A percentile compares a stretch with the other conserved stretches of the same genome.
phyloP scores from a whole-genome alignment of 768 basidiomycete genomes.

The Pulveroboletus sp. region DNA sequence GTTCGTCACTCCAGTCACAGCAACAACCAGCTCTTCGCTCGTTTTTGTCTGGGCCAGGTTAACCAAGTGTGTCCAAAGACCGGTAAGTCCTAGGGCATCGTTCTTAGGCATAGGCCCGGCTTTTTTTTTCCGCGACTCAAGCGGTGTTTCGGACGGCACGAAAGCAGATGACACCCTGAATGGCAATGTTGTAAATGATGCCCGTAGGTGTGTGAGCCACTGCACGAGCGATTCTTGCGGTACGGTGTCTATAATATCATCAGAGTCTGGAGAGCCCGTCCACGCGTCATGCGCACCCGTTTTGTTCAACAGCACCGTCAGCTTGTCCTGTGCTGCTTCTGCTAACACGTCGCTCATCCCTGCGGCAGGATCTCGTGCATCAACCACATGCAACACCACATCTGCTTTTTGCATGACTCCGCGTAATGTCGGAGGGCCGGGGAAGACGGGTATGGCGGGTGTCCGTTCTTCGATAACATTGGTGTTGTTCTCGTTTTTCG shows the following conservation, averaged over 20 bases:
- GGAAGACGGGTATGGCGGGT: slow-evolving; percentile 20
- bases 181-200: slow-evolving; percentile 56
- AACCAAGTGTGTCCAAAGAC: slow-evolving; percentile 46
- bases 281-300: slow-evolving; percentile 53
- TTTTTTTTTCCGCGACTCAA: slow-evolving; percentile 38
- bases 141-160: slow-evolving; percentile 38
- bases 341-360: slow-evolving; percentile 65
- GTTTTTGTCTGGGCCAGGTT: slow-evolving; percentile 45
- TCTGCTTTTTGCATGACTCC: slow-evolving; percentile 70
- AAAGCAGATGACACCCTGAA: slow-evolving; percentile 73
- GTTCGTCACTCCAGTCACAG: slow-evolving; percentile 80
- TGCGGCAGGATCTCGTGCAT: slow-evolving; percentile 76
- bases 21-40: slow-evolving; percentile 53
- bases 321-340: slow-evolving; percentile 37
- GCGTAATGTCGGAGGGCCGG: slow-evolving; percentile 27
- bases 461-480: background rate
- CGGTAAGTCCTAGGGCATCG: slow-evolving; percentile 61
- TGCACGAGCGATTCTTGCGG: slow-evolving; percentile 69
- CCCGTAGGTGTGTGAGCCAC: slow-evolving; percentile 64
- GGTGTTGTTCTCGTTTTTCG: background rate
- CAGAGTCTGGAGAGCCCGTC: background rate
- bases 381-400: slow-evolving; percentile 74
- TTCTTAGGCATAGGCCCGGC: slow-evolving; percentile 37
- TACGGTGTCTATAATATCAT: slow-evolving; percentile 54
- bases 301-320: slow-evolving; percentile 79